phyloP scores from a whole-genome alignment of 2,329 filamentous ascomycete genomes.

The Fusarium miscanthi region DNA sequence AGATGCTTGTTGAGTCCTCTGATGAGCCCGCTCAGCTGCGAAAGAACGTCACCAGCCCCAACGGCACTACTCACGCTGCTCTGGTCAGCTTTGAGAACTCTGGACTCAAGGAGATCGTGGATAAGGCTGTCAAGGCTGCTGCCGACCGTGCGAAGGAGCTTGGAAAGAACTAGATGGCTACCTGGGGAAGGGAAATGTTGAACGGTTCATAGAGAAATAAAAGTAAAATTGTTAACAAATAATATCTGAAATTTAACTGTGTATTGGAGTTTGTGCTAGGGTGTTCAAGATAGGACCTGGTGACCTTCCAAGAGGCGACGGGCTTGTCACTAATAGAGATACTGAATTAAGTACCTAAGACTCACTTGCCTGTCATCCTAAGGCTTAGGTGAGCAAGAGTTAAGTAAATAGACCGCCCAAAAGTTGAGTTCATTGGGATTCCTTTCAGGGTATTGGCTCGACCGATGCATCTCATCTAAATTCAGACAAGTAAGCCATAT shows the following conservation, averaged over 20 bases:
- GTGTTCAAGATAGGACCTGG: rapidly evolving
- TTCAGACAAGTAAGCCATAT: too few relatives aligned
- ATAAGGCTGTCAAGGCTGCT: slow-evolving; percentile 60
- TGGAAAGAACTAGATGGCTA: slow-evolving; percentile 48
- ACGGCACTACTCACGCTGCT: slow-evolving; percentile 62
- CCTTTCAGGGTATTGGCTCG: too few relatives aligned
- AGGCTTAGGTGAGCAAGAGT: too few relatives aligned
- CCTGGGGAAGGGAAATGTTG: rapidly evolving
- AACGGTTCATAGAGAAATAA: not conserved
- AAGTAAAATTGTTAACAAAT: not conserved
- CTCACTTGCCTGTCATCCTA: not conserved
- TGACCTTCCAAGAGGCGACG: not conserved
- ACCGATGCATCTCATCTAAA: too few relatives aligned
- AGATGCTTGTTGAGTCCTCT: slow-evolving; percentile 60
- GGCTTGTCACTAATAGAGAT: rapidly evolving
- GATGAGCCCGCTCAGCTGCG: slow-evolving; percentile 60
- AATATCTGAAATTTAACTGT: rapidly evolving
- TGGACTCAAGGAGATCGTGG: slow-evolving; percentile 56
- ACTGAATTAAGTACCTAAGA: not conserved
- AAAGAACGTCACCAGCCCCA: slow-evolving; percentile 64
- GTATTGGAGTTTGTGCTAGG: rapidly evolving
- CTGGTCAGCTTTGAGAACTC: slow-evolving; percentile 60
- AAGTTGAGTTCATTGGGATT: too few relatives aligned
- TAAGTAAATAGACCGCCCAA: too few relatives aligned
- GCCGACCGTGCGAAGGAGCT: slow-evolving; percentile 57